Evolutionary conservation across 2,329 filamentous ascomycete species (phyloP).

Genomic region (Talaromyces pinophilus): DNA sequence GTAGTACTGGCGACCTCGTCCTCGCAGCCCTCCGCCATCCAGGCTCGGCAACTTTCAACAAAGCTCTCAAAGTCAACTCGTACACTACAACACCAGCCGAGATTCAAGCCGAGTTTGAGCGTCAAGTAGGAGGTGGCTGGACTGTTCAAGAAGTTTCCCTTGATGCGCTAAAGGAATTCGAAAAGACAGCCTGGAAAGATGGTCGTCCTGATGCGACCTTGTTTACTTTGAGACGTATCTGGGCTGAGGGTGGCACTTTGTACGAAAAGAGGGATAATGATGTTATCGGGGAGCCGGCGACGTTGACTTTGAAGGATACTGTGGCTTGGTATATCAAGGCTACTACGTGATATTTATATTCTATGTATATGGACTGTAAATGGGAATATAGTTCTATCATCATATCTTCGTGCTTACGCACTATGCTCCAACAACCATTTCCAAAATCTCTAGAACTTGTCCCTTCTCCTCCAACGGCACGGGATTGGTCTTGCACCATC

Average conservation of each 20-base stretch:
- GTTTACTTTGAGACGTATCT: slow-evolving; percentile 67
- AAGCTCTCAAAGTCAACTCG: slow-evolving; percentile 67
- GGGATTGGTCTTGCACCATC: slow-evolving; percentile 55
- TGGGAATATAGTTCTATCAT: background rate
- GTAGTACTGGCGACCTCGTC: slow-evolving; percentile 66
- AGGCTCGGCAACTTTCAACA: slow-evolving; percentile 51
- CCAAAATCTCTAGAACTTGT: slow-evolving; percentile 56
- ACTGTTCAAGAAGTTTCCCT: slow-evolving; percentile 55
- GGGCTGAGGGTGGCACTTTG: slow-evolving; percentile 70
- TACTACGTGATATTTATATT: background rate
- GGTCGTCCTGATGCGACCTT: slow-evolving; percentile 55
- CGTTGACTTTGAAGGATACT: slow-evolving; percentile 56
- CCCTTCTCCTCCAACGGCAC: slow-evolving; percentile 50
- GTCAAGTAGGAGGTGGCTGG: slow-evolving; percentile 63
- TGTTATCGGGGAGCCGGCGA: slow-evolving; percentile 55
- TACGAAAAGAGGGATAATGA: slow-evolving; percentile 70
- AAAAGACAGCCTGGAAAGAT: slow-evolving; percentile 61
- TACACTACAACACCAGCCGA: slow-evolving; percentile 66
- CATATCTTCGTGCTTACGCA: background rate
- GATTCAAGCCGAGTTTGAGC: slow-evolving; percentile 68
- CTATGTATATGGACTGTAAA: background rate
- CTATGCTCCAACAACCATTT: slow-evolving; percentile 37
- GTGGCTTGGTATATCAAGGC: slow-evolving; percentile 36
- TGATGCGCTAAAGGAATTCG: slow-evolving; percentile 56
- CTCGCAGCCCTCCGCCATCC: slow-evolving; percentile 63